Conservation (phyloP, 1,284 basidiomycete genomes). For the Rhodotorula mucilaginosa region DNA sequence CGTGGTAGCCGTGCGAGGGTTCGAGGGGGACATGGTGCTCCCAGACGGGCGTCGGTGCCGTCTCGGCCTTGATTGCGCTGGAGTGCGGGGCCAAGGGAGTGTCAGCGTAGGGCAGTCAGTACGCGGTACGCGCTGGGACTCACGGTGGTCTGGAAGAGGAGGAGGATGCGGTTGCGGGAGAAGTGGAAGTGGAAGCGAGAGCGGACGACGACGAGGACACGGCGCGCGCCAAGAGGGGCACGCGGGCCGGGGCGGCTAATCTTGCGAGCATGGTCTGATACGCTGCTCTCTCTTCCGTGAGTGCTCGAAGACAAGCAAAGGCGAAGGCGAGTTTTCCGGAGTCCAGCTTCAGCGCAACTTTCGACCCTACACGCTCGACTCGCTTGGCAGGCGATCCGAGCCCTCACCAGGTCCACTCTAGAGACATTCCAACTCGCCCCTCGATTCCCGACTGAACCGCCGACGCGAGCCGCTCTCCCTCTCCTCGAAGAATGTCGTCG, state of each 20-base stretch:
- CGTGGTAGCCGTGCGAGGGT: slow-evolving; percentile 68
- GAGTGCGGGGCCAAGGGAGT: no score
- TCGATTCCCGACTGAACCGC: no score
- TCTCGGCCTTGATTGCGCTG: neutral
- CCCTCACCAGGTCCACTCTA: no score
- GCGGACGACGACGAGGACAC: neutral
- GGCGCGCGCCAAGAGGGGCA: neutral
- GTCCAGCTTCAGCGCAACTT: no score
- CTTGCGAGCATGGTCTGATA: neutral
- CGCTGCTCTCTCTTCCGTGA: no score
- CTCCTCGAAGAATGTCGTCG: no score
- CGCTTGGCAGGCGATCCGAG: no score
- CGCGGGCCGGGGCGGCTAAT: neutral
- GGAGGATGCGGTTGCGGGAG: neutral
- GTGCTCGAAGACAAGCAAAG: no score
- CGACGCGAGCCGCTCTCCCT: no score
- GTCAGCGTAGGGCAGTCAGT: neutral
- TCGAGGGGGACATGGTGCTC: slow-evolving; percentile 40
- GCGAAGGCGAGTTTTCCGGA: no score
- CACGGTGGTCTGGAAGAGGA: neutral
- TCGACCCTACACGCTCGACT: no score
- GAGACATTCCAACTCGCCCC: no score
- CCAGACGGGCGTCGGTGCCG: slow-evolving; percentile 25
- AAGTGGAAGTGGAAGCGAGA: neutral
- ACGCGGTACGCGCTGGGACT: neutral